Evolutionary conservation across 371 early-diverging fungal species (phyloP).

Genomic region (Rhizopus delemar): DNA sequence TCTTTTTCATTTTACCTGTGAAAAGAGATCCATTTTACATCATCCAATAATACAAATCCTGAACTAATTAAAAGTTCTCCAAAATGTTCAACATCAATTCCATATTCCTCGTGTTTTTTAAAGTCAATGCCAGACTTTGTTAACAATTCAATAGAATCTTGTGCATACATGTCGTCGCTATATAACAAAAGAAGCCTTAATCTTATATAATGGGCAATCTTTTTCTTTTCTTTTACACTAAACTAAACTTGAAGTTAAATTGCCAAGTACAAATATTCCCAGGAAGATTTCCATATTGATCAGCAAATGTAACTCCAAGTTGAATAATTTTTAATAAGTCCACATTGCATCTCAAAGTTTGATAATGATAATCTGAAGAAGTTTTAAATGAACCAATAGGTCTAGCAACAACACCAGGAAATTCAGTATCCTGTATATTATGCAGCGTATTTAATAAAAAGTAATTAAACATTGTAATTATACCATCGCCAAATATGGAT

Average conservation of each 20-base stretch:
- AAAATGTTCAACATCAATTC: slow-evolving; percentile 98
- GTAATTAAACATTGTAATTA: too few relatives aligned
- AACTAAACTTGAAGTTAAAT: slow-evolving; percentile 99
- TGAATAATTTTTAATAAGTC: slow-evolving; percentile 99
- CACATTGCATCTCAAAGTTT: slow-evolving; percentile 98
- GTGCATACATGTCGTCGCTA: slow-evolving; percentile 98
- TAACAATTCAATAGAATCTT: slow-evolving; percentile 98
- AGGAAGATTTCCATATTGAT: slow-evolving; percentile 92
- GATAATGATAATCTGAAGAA: slow-evolving; percentile 97
- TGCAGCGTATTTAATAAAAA: not conserved
- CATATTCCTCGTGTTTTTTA: slow-evolving; percentile 93
- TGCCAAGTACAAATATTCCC: slow-evolving; percentile 96
- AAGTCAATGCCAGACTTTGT: slow-evolving; percentile 98
- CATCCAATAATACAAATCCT: slow-evolving; percentile 92
- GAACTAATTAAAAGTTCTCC: slow-evolving; percentile 97
- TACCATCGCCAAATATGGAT: slow-evolving; percentile 98
- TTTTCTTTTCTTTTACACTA: slow-evolving; percentile 53
- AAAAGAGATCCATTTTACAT: slow-evolving; percentile 98
- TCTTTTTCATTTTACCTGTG: slow-evolving; percentile 72
- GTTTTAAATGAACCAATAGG: slow-evolving; percentile 97
- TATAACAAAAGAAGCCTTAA: not conserved
- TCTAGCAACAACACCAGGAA: slow-evolving; percentile 99
- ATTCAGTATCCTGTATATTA: slow-evolving; percentile 92
- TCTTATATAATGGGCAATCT: too few relatives aligned
- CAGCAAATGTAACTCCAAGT: slow-evolving; percentile 96